Evolutionary conservation across 352 stramenopile species (phyloP).

Genomic region (Pythium sukuiense): DNA sequence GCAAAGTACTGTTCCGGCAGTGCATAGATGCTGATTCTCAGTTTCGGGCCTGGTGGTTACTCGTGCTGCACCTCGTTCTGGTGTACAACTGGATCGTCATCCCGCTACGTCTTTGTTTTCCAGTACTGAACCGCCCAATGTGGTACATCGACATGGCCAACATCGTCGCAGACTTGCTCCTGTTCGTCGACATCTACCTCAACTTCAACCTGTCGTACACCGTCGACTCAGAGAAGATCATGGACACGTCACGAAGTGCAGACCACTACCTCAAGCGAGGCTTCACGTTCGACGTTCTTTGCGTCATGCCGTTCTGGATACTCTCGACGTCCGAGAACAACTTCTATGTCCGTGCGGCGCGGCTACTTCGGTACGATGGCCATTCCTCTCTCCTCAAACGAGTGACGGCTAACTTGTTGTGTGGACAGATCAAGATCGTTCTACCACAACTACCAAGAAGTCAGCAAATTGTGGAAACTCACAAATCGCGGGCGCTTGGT

Average conservation of each 20-base stretch:
- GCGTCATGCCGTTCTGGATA: slow-evolving; percentile 45
- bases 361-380: slow-evolving; percentile 33
- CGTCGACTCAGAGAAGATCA: slow-evolving; percentile 53
- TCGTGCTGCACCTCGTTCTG: slow-evolving; percentile 36
- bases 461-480: slow-evolving; percentile 19
- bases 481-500: slow-evolving; percentile 39
- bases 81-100: slow-evolving; percentile 53
- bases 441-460: not conserved
- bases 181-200: slow-evolving; percentile 48
- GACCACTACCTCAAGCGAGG: slow-evolving; percentile 36
- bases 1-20: slow-evolving; percentile 24
- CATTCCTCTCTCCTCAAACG: too few species aligned
- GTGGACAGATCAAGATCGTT: not conserved
- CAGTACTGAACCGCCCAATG: slow-evolving; percentile 33
- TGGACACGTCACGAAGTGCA: slow-evolving; percentile 39
- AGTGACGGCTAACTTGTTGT: not conserved
- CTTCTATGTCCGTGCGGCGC: slow-evolving; percentile 21
- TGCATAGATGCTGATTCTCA: slow-evolving; percentile 53
- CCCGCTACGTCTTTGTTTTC: slow-evolving; percentile 55
- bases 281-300: slow-evolving; percentile 50
- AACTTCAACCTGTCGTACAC: slow-evolving; percentile 64
- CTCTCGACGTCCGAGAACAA: slow-evolving; percentile 13
- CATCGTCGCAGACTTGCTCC: slow-evolving; percentile 29
- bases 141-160: slow-evolving; percentile 38
- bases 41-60: slow-evolving; percentile 42